phyloP scores from a whole-genome alignment of 2,329 filamentous ascomycete species.

The Stachybotrys elegans region DNA sequence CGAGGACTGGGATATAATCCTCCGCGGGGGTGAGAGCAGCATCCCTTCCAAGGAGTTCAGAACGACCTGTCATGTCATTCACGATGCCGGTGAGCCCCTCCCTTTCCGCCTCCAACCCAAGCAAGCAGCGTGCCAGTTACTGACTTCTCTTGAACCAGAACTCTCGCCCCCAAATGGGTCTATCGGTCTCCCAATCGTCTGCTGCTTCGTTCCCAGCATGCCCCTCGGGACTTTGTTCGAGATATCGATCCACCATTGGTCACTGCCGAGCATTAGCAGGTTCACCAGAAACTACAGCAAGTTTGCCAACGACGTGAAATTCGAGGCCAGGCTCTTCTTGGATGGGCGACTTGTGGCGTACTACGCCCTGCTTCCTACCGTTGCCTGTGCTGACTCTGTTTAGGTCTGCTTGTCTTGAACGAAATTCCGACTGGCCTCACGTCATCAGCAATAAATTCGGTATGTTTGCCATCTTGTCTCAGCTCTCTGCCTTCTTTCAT shows the following conservation, averaged over 20 bases:
- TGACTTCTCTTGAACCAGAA: slow-evolving; percentile 36
- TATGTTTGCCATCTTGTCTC: too few species aligned
- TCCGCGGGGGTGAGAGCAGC: slow-evolving; percentile 65
- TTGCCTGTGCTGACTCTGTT: background rate
- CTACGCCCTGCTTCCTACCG: background rate
- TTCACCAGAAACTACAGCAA: slow-evolving; percentile 52
- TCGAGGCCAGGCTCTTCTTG: slow-evolving; percentile 63
- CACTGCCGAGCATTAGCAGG: slow-evolving; percentile 53
- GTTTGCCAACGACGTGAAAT: slow-evolving; percentile 50
- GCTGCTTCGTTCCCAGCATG: slow-evolving; percentile 66
- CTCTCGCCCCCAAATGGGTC: slow-evolving; percentile 45
- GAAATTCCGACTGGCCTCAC: slow-evolving; percentile 45
- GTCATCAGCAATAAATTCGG: slow-evolving; percentile 41
- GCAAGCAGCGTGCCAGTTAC: too few species aligned
- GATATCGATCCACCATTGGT: slow-evolving; percentile 73
- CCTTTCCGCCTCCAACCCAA: background rate
- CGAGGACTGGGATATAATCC: slow-evolving; percentile 79
- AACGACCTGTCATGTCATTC: slow-evolving; percentile 68
- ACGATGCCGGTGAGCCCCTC: slow-evolving; percentile 35
- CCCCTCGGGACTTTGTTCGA: slow-evolving; percentile 55
- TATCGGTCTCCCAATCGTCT: slow-evolving; percentile 58
- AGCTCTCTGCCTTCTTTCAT: too few species aligned
- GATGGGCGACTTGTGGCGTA: slow-evolving; percentile 63
- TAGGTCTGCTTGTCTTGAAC: slow-evolving; percentile 52
- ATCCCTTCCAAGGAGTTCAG: slow-evolving; percentile 78